These are phyloP conservation scores for Stachybotrys elegans DNA, from an alignment of 2,329 filamentous ascomycete genomes.

Conservation along the genomic window DNA sequence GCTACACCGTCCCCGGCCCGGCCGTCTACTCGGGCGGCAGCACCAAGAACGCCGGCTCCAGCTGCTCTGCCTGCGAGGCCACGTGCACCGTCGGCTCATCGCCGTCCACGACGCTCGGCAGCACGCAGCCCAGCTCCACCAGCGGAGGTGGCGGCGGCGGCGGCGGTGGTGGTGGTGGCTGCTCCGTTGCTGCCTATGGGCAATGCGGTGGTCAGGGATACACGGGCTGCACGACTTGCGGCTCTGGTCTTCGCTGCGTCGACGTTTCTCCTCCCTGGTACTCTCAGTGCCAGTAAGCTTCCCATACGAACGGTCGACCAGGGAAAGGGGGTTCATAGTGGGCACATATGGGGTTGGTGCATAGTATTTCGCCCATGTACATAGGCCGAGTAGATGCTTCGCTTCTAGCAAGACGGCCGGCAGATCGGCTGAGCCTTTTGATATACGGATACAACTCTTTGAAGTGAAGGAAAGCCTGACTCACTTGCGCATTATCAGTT, in stretches of 20 bases:
- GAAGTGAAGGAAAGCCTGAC: no score
- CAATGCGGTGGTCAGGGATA: constrained; percentile 1
- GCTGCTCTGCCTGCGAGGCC: constrained; percentile 20
- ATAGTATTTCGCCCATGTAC: no score
- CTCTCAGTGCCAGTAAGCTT: constrained; percentile 1
- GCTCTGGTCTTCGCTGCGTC: neutral
- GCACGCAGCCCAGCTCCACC: neutral
- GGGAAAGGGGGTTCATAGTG: neutral
- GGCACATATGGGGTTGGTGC: no score
- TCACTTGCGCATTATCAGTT: no score
- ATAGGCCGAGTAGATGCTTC: no score
- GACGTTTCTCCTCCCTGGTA: constrained; percentile 1
- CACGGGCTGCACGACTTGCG: constrained; percentile 1
- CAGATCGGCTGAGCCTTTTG: no score
- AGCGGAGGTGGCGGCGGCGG: constrained; percentile 1
- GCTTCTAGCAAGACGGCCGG: no score
- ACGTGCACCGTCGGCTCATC: neutral
- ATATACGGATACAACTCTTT: no score
- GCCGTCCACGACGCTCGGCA: neutral
- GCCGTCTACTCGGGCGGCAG: constrained; percentile 34
- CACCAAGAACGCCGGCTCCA: constrained; percentile 33
- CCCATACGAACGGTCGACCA: neutral
- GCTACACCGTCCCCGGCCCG: constrained; percentile 39
- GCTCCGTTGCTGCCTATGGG: neutral
- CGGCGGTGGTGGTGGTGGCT: neutral